These are phyloP conservation scores for Colletotrichum orbiculare DNA, from an alignment of 2,329 filamentous ascomycete genomes.

Conservation along the genomic window DNA sequence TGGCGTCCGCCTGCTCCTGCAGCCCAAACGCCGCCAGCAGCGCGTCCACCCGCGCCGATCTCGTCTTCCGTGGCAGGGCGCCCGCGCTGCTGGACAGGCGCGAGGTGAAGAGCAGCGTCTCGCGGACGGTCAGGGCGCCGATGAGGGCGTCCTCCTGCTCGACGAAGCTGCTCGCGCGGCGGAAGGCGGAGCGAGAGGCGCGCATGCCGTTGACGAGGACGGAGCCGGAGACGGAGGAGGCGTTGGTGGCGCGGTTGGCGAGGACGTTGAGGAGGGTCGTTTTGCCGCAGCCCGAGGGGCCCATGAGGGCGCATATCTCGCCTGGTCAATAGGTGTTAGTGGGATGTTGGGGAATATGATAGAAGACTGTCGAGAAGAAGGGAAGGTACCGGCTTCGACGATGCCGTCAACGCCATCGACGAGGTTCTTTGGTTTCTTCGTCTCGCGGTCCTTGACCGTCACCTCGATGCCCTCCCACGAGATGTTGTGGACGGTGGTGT, in stretches of 20 bases:
- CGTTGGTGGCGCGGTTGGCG: conserved; percentile 68
- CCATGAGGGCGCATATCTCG: conserved; percentile 84
- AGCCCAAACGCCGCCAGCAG: conserved; percentile 81
- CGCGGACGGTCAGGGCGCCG: conserved; percentile 81
- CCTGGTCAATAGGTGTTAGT: conserved; percentile 50
- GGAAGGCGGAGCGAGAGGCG: conserved; percentile 66
- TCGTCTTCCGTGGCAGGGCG: conserved; percentile 9
- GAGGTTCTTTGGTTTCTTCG: conserved; percentile 71
- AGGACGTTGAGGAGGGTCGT: conserved; percentile 86
- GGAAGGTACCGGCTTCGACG: conserved; percentile 66
- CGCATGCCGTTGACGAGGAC: conserved; percentile 72
- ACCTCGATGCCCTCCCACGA: conserved; percentile 76
- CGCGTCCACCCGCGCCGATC: conserved; percentile 66
- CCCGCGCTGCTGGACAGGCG: conserved; percentile 67
- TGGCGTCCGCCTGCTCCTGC: conserved; percentile 71
- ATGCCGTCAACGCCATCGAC: conserved; percentile 72
- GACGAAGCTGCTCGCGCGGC: conserved; percentile 78
- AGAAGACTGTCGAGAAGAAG: not conserved
- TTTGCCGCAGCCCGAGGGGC: conserved; percentile 79
- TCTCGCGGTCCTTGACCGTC: conserved; percentile 76
- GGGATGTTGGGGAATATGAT: not conserved
- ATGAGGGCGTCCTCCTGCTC: conserved; percentile 90
- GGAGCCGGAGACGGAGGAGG: conserved; percentile 61
- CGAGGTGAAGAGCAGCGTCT: conserved; percentile 83
- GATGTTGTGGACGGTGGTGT: conserved; percentile 72